Evolutionary conservation across 495 filamentous ascomycete species (phyloP).

Genomic region (Xylaria intraflava): DNA sequence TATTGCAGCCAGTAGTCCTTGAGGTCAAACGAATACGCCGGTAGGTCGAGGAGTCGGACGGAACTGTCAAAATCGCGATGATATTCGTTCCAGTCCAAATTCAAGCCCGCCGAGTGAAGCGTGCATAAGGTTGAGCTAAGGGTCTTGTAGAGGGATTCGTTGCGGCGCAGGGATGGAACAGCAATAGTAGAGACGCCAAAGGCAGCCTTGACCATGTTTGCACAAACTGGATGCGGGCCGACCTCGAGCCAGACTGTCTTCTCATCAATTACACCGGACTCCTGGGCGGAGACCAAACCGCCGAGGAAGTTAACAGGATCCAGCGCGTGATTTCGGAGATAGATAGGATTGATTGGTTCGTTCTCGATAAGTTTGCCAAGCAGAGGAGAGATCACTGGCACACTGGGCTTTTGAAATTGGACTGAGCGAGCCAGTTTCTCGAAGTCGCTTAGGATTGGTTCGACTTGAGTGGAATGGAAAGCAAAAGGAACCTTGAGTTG

Average conservation of each 20-base stretch:
- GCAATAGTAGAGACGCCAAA: constrained; percentile 52
- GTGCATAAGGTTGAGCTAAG: constrained; percentile 53
- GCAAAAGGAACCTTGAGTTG: constrained; percentile 69
- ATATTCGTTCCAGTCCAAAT: constrained; percentile 72
- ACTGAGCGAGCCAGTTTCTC: constrained; percentile 52
- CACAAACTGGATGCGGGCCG: constrained; percentile 63
- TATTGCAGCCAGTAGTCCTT: constrained; percentile 84
- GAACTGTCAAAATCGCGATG: constrained; percentile 61
- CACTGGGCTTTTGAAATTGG: constrained; percentile 51
- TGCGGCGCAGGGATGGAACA: constrained; percentile 49
- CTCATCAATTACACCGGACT: constrained; percentile 42
- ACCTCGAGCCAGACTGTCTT: constrained; percentile 59
- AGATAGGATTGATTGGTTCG: constrained; percentile 50
- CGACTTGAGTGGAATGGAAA: constrained; percentile 76
- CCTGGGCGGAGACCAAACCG: constrained; percentile 52
- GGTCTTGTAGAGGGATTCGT: constrained; percentile 57
- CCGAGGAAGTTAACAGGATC: constrained; percentile 69
- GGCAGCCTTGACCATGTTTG: constrained; percentile 61
- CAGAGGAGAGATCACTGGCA: constrained; percentile 69
- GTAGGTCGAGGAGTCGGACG: constrained; percentile 59
- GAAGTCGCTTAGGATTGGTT: constrained; percentile 65
- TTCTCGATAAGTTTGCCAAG: constrained; percentile 53
- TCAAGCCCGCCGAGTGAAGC: constrained; percentile 58
- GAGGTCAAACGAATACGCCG: constrained; percentile 68
- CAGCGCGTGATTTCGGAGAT: constrained; percentile 61